These are phyloP conservation scores for Penicillium pancosmium DNA, from an alignment of 495 filamentous ascomycete genomes.

Conservation along the genomic window DNA sequence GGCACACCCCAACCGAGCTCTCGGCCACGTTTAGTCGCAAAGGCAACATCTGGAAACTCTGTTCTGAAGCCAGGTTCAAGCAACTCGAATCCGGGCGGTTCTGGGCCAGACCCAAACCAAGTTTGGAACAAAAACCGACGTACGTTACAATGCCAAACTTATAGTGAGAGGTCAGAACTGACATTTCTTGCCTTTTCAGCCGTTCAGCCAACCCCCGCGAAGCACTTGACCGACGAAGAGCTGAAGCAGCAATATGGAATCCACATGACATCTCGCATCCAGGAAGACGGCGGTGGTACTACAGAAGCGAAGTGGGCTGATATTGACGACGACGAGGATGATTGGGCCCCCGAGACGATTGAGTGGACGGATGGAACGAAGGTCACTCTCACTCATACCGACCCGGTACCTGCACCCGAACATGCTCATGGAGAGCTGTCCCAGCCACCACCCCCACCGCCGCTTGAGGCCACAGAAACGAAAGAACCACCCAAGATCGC, in stretches of 20 bases:
- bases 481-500: conserved; percentile 37
- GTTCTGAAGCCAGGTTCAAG: conserved; percentile 49
- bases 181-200: conserved; percentile 47
- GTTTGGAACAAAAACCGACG: conserved; percentile 99
- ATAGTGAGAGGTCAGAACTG: background rate
- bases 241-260: conserved; percentile 95
- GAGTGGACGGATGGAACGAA: conserved; percentile 98
- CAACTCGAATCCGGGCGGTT: conserved; percentile 48
- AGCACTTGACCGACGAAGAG: conserved; percentile 96
- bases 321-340: conserved; percentile 97
- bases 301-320: conserved; percentile 96
- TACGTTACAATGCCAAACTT: conserved; percentile 48
- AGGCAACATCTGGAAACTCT: conserved; percentile 59
- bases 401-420: conserved; percentile 30
- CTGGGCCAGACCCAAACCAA: conserved; percentile 67
- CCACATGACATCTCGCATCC: conserved; percentile 89
- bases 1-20: conserved; percentile 47
- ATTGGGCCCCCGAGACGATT: conserved; percentile 95
- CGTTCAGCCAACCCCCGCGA: conserved; percentile 75
- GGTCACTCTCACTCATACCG: conserved; percentile 68
- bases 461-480: conserved; percentile 22
- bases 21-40: conserved; percentile 67
- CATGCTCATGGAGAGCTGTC: conserved; percentile 29
- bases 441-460: conserved; percentile 23
- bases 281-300: conserved; percentile 74